Evolutionary conservation across 768 basidiomycete species (phyloP), one percentile per base, ranked within the genome.

Genomic region (Mycena sanguinolenta): DNA sequence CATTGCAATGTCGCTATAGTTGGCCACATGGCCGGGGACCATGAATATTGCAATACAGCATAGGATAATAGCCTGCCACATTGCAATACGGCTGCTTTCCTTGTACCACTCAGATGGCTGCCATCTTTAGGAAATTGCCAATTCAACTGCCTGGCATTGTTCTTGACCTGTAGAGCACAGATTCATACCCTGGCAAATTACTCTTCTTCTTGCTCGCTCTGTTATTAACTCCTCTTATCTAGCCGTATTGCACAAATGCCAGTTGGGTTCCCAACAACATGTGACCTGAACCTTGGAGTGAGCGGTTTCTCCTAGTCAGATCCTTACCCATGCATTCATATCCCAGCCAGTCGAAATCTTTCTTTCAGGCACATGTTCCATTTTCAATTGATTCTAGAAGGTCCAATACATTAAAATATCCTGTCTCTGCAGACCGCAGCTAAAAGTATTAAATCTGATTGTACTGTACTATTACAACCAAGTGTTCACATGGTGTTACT

Each of bases 341-440:
- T 34, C 53, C 30, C 53, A 49, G n/a, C 46, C 46, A 49, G n/a
- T 23, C n/a, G 21, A 16, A 49, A 49, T 49, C 46, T 49, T 32
- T 55, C 53, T 55, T 32, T 55, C 30, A 55, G 32, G 52, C 10
- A 12, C 52, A 53, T 53, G 27, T 17, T 53, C 27, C 27, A 53
- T 53, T 53, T 53, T 17, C 52, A 53, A 53, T 30, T 30, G 52
- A 30, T 28, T 53, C 52, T 19, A 53, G 27, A 28, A 53, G 52
- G 27, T 28, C 25, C 19, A 28, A 17, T 12, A 28, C 52, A 53
- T 44, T 44, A 44, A 44, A 44, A 44, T 49, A 23, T 49, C 46
- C 25, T 23, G 23, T 49, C 46, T 49, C 46, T 49, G 16, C 46
- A 49, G 46, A 49, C 46, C 46, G n/a, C 46, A 49, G 46, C 46